These are phyloP conservation scores for Suillus discolor DNA, from an alignment of 768 basidiomycete species.

Conservation along the genomic window DNA sequence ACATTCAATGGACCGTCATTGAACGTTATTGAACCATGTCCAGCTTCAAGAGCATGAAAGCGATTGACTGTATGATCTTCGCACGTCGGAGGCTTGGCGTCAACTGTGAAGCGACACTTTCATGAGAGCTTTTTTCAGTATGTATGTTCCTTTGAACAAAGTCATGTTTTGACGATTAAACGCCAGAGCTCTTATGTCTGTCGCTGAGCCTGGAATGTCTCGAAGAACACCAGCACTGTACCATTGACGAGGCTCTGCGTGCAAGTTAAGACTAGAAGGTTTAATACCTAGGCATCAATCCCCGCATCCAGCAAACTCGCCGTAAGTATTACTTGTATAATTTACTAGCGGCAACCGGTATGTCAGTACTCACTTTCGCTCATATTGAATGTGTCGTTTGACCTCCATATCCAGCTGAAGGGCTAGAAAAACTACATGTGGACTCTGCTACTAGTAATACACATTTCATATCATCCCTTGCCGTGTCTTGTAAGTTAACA, in stretches of 20 bases:
- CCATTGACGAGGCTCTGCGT: conserved; percentile 68
- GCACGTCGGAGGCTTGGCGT: conserved; percentile 87
- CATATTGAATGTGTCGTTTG: not conserved
- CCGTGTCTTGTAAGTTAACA: not conserved
- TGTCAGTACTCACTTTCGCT: not conserved
- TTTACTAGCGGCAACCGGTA: not conserved
- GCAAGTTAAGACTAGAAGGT: conserved; percentile 34
- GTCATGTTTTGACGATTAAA: conserved; percentile 81
- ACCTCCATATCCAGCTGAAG: not conserved
- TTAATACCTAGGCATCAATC: not conserved
- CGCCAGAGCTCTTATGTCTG: conserved; percentile 85
- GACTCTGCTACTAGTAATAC: not conserved
- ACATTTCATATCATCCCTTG: not conserved
- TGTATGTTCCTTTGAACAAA: conserved; percentile 29
- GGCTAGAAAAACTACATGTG: not conserved
- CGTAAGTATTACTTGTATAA: not conserved
- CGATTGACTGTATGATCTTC: conserved; percentile 95
- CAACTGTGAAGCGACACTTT: conserved; percentile 86
- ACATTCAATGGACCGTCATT: too few relatives aligned
- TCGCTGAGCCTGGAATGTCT: conserved; percentile 76
- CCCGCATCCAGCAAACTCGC: not conserved
- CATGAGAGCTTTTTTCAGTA: conserved; percentile 88
- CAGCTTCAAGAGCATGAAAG: conserved; percentile 79
- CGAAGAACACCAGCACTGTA: conserved; percentile 54
- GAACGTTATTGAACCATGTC: not conserved